Evolutionary conservation across 1,139 yeast species (phyloP).

Genomic region (Saccharomycopsis phalli): DNA sequence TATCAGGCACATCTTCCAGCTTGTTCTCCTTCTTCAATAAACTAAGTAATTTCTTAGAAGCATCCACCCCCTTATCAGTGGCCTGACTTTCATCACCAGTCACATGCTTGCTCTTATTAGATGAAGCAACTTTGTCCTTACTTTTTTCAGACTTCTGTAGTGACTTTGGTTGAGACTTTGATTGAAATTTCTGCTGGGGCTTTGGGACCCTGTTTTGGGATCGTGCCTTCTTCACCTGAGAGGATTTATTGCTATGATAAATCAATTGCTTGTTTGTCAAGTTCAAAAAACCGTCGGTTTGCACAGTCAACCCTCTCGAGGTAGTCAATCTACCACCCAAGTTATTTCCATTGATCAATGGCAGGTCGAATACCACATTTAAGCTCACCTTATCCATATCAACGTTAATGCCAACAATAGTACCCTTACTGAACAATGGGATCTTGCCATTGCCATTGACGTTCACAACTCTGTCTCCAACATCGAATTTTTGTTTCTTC

Average conservation of each 20-base stretch:
- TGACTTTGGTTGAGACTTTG: background rate
- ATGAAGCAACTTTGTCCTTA: conserved; percentile 4
- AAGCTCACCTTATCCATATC: conserved; percentile 34
- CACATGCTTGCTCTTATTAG: conserved; percentile 15
- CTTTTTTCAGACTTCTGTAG: background rate
- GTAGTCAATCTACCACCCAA: conserved; percentile 70
- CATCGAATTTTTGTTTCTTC: conserved; percentile 63
- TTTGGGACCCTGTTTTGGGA: conserved; percentile 14
- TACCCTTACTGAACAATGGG: conserved; percentile 81
- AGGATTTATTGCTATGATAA: conserved; percentile 62
- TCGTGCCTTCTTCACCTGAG: conserved; percentile 29
- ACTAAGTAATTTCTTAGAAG: conserved; percentile 6
- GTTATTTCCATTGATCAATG: conserved; percentile 73
- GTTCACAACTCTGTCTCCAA: conserved; percentile 87
- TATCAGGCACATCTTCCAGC: conserved; percentile 4
- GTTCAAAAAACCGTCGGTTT: conserved; percentile 75
- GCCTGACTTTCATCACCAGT: conserved; percentile 9
- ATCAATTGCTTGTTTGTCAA: conserved; percentile 65
- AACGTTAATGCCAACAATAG: conserved; percentile 55
- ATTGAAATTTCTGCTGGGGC: conserved; percentile 21
- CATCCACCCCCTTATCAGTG: conserved; percentile 11
- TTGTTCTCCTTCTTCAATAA: conserved; percentile 21
- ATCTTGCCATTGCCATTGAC: conserved; percentile 86
- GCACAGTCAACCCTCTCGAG: conserved; percentile 77
- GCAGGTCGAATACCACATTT: conserved; percentile 76